Evolutionary conservation across 2,329 filamentous ascomycete species (phyloP).

Genomic region (Lasiodiplodia hormozganensis): DNA sequence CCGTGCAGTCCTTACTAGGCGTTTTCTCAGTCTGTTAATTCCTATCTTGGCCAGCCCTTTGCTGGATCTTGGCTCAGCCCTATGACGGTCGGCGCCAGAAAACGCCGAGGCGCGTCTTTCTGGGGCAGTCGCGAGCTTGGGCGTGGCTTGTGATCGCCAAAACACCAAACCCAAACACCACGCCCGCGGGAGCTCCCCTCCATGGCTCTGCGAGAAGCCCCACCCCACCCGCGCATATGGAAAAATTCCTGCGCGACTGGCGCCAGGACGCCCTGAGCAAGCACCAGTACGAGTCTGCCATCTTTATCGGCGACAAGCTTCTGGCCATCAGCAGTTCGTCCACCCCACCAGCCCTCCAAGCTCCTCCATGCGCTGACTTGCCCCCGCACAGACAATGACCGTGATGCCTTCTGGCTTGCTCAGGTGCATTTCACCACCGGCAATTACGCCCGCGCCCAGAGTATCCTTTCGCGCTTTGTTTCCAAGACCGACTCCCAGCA

Average conservation of each 20-base stretch:
- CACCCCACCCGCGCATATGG: constrained; percentile 64
- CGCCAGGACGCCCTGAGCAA: constrained; percentile 94
- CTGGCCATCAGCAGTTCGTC: constrained; percentile 85
- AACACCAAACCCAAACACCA: constrained; percentile 18
- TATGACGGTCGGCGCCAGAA: not conserved
- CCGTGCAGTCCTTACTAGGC: too few relatives aligned
- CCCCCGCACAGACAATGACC: constrained; percentile 74
- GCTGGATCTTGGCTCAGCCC: not conserved
- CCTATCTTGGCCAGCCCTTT: too few relatives aligned
- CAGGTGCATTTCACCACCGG: constrained; percentile 96
- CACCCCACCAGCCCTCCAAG: constrained; percentile 18
- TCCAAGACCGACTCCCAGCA: constrained; percentile 77
- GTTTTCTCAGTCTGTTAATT: too few relatives aligned
- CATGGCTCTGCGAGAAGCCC: constrained; percentile 20
- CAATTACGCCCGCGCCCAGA: constrained; percentile 90
- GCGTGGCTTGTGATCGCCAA: constrained; percentile 13
- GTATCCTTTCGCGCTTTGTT: constrained; percentile 77
- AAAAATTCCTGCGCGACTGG: constrained; percentile 92
- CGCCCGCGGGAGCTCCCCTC: constrained; percentile 16
- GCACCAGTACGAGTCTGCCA: constrained; percentile 94
- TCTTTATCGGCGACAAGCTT: constrained; percentile 97
- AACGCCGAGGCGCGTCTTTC: constrained; percentile 1
- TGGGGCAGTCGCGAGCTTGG: constrained; percentile 19
- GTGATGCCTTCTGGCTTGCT: constrained; percentile 97
- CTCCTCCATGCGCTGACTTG: constrained; percentile 30